Conservation (phyloP, 352 stramenopile species). For the Pythium pectinolyticum region DNA sequence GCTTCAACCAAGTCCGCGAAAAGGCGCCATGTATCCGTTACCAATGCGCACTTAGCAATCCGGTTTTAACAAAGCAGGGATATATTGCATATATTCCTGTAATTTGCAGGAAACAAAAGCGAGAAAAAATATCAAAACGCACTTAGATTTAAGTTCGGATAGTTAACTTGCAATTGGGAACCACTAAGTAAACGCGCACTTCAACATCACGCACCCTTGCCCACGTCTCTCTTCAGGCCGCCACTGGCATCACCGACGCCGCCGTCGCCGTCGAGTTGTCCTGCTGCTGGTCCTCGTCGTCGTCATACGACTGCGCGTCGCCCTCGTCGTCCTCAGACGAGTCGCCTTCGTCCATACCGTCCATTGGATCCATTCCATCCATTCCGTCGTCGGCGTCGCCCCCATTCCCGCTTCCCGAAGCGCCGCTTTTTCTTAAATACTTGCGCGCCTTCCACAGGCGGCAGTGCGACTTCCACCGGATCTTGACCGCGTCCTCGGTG, state of each 20-base stretch:
- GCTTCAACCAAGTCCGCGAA: not conserved
- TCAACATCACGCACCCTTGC: no score
- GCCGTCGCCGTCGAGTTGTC: conserved; percentile 6
- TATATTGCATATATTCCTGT: no score
- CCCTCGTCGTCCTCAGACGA: conserved; percentile 1
- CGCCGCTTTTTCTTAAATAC: conserved; percentile 66
- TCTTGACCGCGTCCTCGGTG: conserved; percentile 92
- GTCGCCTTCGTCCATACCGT: not conserved
- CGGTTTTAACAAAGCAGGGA: no score
- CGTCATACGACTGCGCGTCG: conserved; percentile 14
- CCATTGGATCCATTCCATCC: conserved; percentile 8
- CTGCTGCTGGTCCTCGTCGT: not conserved
- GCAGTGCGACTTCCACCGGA: conserved; percentile 90
- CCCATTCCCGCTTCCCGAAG: not conserved
- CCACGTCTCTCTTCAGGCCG: conserved; percentile 7
- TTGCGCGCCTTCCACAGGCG: conserved; percentile 80
- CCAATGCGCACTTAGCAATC: no score
- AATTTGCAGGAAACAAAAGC: no score
- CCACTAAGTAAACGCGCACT: conserved; percentile 25
- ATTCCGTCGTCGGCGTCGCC: conserved; percentile 8
- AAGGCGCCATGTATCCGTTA: not conserved
- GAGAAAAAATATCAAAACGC: no score
- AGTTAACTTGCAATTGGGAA: conserved; percentile 21
- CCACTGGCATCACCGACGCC: no score
- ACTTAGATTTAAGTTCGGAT: conserved; percentile 1